These are phyloP conservation scores for Nakazawaea siamensis DNA, from an alignment of 805 yeast species.

Conservation along the genomic window DNA sequence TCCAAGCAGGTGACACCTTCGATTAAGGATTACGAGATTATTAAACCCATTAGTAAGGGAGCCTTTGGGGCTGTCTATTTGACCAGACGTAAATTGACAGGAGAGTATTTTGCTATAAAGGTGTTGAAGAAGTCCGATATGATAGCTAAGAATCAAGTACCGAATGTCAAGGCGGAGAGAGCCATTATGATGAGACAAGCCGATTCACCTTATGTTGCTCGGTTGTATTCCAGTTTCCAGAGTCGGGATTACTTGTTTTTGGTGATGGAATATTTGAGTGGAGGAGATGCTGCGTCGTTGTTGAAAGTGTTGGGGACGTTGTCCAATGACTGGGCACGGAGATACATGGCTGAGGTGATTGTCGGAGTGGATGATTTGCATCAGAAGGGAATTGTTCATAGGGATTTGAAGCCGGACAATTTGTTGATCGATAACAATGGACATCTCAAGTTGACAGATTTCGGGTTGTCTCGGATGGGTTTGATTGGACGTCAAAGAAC, in stretches of 20 bases:
- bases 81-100: constrained; percentile 75
- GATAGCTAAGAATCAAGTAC: constrained; percentile 95
- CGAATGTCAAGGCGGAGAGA: constrained; percentile 89
- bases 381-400: constrained; percentile 80
- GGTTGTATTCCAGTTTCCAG: constrained; percentile 81
- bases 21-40: constrained; percentile 79
- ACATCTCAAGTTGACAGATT: constrained; percentile 88
- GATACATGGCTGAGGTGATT: constrained; percentile 84
- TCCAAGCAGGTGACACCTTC: constrained; percentile 53
- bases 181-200: constrained; percentile 98
- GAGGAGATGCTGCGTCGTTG: constrained; percentile 91
- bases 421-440: constrained; percentile 79
- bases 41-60: constrained; percentile 92
- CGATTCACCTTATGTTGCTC: constrained; percentile 89
- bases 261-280: constrained; percentile 94
- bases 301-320: constrained; percentile 74
- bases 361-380: constrained; percentile 90
- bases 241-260: constrained; percentile 77
- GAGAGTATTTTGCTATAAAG: constrained; percentile 93
- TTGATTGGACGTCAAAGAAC: constrained; percentile 68
- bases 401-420: constrained; percentile 95
- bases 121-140: constrained; percentile 87
- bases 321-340: constrained; percentile 79
- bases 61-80: constrained; percentile 95
- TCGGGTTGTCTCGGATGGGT: constrained; percentile 89